Evolutionary conservation across 2,329 filamentous ascomycete species (phyloP).

Genomic region (Arthrobotrys megalospora): DNA sequence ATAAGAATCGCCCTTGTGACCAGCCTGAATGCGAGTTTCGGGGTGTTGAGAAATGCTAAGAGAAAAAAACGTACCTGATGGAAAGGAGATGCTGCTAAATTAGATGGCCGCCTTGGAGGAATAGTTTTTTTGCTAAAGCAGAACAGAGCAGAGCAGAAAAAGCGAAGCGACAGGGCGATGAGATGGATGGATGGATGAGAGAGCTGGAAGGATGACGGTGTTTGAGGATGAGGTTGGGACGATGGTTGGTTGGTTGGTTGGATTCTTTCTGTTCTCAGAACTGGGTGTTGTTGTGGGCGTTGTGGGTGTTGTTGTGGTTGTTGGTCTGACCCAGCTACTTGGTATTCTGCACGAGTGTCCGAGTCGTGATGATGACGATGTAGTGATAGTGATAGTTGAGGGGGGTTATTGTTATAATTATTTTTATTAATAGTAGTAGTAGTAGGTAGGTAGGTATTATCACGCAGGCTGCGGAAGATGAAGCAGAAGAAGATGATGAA

Average conservation of each 20-base stretch:
- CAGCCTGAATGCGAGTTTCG: slow-evolving; percentile 42
- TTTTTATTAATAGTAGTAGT: not conserved
- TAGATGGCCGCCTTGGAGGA: slow-evolving; percentile 24
- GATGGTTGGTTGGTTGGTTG: slow-evolving; percentile 4
- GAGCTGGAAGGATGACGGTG: not conserved
- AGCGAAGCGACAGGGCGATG: not conserved
- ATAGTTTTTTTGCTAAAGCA: slow-evolving; percentile 3
- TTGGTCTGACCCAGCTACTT: not conserved
- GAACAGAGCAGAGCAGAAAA: not conserved
- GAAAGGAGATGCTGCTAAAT: not conserved
- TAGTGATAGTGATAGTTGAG: slow-evolving; percentile 1
- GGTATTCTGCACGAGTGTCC: not conserved
- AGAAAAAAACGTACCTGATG: slow-evolving; percentile 3
- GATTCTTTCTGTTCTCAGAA: not conserved
- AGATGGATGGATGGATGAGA: not conserved
- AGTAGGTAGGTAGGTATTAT: not conserved
- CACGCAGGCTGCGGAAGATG: too few relatives aligned
- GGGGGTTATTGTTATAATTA: not conserved
- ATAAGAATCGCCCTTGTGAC: slow-evolving; percentile 56
- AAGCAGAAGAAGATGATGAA: not conserved
- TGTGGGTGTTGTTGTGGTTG: slow-evolving; percentile 1
- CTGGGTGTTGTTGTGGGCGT: not conserved
- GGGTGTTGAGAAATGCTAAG: not conserved
- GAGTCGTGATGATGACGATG: not conserved
- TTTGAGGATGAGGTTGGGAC: slow-evolving; percentile 31